Evolutionary conservation across 129 eudicot genomes (phyloP).

Genomic region (Chrysanthemum makinoi): DNA sequence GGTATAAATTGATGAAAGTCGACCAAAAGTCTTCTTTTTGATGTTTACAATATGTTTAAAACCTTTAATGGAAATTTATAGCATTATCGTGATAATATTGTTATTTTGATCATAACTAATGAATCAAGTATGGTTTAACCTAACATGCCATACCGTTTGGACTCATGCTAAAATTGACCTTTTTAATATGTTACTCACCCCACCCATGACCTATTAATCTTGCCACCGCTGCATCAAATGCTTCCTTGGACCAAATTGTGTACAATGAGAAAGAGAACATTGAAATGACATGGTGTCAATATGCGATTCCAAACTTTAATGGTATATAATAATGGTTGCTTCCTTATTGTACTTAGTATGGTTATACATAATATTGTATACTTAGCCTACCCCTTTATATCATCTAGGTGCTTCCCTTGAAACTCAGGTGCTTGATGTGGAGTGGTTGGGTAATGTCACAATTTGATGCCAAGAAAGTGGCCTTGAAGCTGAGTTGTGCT

Average conservation of each 20-base stretch:
- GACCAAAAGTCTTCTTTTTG: no score
- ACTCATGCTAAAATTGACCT: no score
- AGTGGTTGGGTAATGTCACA: conserved; percentile 67
- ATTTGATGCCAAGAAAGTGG: conserved; percentile 69
- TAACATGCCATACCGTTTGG: no score
- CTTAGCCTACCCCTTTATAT: neutral
- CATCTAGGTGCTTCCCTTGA: conserved; percentile 62
- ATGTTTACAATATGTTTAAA: neutral
- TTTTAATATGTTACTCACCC: neutral
- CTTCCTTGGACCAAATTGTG: neutral
- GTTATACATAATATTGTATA: neutral
- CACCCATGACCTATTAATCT: neutral
- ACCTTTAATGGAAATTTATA: neutral
- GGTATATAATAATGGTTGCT: conserved; percentile 37
- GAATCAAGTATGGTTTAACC: neutral
- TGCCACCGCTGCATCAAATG: neutral
- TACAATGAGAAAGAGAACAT: conserved; percentile 51
- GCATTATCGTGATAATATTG: neutral
- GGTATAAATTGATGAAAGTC: no score
- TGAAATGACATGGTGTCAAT: conserved; percentile 75
- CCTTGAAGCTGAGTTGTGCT: conserved; percentile 66
- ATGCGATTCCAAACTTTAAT: conserved; percentile 59
- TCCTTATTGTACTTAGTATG: neutral
- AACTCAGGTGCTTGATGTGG: conserved; percentile 54
- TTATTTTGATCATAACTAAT: neutral